These are phyloP conservation scores for Zygosaccharomyces bisporus DNA, from an alignment of 805 yeast species.

Conservation along the genomic window DNA sequence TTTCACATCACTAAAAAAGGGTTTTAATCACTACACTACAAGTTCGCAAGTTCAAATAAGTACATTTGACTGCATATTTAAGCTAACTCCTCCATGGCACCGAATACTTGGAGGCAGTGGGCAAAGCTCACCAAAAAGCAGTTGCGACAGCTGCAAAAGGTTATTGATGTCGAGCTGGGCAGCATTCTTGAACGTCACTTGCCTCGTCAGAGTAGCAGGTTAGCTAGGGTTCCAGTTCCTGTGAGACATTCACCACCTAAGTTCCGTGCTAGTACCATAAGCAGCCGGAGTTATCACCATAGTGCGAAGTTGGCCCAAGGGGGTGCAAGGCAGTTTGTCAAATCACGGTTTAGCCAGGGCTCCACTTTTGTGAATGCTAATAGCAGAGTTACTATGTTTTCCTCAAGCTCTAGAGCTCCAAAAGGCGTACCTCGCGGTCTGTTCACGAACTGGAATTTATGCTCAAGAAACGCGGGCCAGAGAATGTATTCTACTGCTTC, in stretches of 20 bases:
- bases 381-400: slow-evolving; percentile 12
- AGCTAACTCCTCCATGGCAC: slow-evolving; percentile 14
- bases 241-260: slow-evolving; percentile 13
- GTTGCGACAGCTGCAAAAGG: slow-evolving; percentile 21
- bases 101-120: slow-evolving; percentile 25
- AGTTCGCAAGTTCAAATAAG: too few relatives aligned
- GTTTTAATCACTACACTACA: too few relatives aligned
- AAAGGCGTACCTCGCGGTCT: slow-evolving; percentile 22
- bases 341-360: not conserved
- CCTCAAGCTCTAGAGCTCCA: slow-evolving; percentile 15
- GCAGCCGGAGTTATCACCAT: slow-evolving; percentile 1
- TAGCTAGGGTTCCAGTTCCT: slow-evolving; percentile 20
- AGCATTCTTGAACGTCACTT: slow-evolving; percentile 17
- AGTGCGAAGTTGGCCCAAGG: not conserved
- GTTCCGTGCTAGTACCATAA: slow-evolving; percentile 7
- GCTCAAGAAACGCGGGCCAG: slow-evolving; percentile 12
- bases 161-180: slow-evolving; percentile 21
- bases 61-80: not conserved
- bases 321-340: slow-evolving; percentile 1
- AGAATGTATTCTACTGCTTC: slow-evolving; percentile 25
- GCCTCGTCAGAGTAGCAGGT: slow-evolving; percentile 14
- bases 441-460: slow-evolving; percentile 24
- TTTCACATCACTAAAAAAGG: too few relatives aligned
- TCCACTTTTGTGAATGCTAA: slow-evolving; percentile 1
- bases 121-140: slow-evolving; percentile 20